A percentile compares a stretch with the other conserved stretches of the same genome.
phyloP scores from a whole-genome alignment of 1,284 basidiomycete genomes.

The Porogramme epimiltina region DNA sequence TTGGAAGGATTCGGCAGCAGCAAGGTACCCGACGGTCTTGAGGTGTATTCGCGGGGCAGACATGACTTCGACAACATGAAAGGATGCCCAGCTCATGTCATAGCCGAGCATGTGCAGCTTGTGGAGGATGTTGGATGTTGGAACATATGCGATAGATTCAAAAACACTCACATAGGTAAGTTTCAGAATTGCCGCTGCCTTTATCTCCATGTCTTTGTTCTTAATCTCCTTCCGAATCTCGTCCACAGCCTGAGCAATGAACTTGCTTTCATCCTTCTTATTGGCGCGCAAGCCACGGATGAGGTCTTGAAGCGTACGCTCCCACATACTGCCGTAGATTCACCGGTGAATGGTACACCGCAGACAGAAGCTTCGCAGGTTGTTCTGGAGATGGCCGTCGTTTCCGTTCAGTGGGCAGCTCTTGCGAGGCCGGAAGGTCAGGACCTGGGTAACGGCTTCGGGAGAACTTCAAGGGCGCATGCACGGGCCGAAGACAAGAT shows the following conservation, averaged over 20 bases:
- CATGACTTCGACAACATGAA: conserved; percentile 98
- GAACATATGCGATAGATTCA: background rate
- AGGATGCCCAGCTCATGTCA: conserved; percentile 89
- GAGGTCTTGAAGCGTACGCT: conserved; percentile 90
- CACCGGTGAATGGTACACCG: background rate
- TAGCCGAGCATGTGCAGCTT: conserved; percentile 94
- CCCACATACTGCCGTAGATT: conserved; percentile 70
- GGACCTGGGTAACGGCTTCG: too few species aligned
- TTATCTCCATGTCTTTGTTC: conserved; percentile 95
- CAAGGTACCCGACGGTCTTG: conserved; percentile 96
- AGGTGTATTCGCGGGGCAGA: conserved; percentile 89
- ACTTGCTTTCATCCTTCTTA: conserved; percentile 82
- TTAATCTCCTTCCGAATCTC: conserved; percentile 92
- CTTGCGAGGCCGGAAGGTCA: background rate
- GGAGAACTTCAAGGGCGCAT: too few species aligned
- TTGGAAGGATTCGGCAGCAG: conserved; percentile 90
- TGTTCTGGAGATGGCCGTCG: background rate
- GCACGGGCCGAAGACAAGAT: too few species aligned
- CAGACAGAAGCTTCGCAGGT: background rate
- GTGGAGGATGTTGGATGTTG: background rate
- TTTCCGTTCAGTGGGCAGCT: background rate
- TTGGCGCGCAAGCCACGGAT: conserved; percentile 88
- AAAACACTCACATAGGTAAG: conserved; percentile 85
- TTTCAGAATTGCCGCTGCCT: conserved; percentile 94
- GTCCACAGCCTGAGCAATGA: conserved; percentile 79